Percentiles rank a stretch among this genome's conserved stretches.
These are phyloP conservation scores for Bauhinia variegata DNA, from an alignment of 306 rosid genomes.

Conservation along the genomic window DNA sequence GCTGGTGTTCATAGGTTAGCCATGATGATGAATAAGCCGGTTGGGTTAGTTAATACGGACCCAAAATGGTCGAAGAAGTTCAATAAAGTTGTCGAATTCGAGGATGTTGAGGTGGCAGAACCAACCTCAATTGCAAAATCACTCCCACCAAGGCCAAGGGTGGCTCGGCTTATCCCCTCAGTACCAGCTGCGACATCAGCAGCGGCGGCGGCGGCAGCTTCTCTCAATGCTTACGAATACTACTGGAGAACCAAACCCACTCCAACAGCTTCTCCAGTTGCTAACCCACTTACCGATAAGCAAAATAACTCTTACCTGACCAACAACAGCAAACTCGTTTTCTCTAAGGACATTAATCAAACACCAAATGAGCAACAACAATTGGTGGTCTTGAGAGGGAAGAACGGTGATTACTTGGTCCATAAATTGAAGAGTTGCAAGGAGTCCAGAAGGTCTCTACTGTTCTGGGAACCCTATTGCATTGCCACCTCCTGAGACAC, in stretches of 20 bases:
- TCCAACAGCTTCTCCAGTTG: too few relatives aligned
- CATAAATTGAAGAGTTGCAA: slow-evolving; percentile 72
- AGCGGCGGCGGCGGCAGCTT: too few relatives aligned
- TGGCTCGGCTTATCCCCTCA: slow-evolving; percentile 48
- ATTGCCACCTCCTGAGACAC: slow-evolving; percentile 77
- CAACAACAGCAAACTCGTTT: slow-evolving; percentile 31
- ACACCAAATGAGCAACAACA: slow-evolving; percentile 49
- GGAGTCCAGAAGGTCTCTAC: slow-evolving; percentile 71
- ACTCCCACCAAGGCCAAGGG: slow-evolving; percentile 65
- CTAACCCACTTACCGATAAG: slow-evolving; percentile 30
- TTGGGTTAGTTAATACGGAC: slow-evolving; percentile 56
- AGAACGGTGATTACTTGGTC: slow-evolving; percentile 66
- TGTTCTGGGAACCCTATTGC: slow-evolving; percentile 76
- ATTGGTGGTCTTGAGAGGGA: slow-evolving; percentile 55
- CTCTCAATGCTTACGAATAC: slow-evolving; percentile 70
- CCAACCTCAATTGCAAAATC: slow-evolving; percentile 51
- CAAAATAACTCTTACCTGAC: slow-evolving; percentile 21
- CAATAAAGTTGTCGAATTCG: slow-evolving; percentile 53
- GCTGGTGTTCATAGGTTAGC: slow-evolving; percentile 52
- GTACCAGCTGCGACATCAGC: slow-evolving; percentile 25
- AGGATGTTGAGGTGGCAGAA: slow-evolving; percentile 40
- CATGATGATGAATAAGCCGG: slow-evolving; percentile 53
- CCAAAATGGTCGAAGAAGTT: slow-evolving; percentile 55
- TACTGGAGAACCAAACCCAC: slow-evolving; percentile 66
- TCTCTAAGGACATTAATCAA: slow-evolving; percentile 35